phyloP scores from a whole-genome alignment of 2,329 filamentous ascomycete species.

The Tolypocladium endophyticum region DNA sequence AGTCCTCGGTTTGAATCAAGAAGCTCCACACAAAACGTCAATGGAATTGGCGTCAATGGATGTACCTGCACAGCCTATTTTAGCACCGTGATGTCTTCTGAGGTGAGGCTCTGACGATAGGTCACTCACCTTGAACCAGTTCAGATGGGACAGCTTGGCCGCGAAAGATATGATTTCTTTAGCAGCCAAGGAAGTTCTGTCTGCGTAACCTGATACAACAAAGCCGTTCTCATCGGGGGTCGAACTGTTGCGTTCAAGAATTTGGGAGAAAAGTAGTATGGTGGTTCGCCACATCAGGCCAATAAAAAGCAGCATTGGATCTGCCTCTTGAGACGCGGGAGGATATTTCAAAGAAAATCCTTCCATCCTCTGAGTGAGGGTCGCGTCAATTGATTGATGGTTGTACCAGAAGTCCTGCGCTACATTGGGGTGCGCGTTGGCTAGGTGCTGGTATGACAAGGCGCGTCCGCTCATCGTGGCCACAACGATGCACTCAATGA shows the following conservation, averaged over 20 bases:
- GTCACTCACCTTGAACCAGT: conserved; percentile 1
- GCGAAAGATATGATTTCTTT: not conserved
- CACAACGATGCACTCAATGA: conserved; percentile 20
- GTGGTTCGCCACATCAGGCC: not conserved
- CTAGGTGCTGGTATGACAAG: not conserved
- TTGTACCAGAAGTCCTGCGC: not conserved
- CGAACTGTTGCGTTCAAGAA: not conserved
- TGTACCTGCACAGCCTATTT: not conserved
- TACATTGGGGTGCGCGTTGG: not conserved
- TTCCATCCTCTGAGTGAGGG: not conserved
- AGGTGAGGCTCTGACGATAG: not conserved
- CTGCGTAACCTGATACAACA: not conserved
- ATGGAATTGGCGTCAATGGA: conserved; percentile 2
- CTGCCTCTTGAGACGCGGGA: not conserved
- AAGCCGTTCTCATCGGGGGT: not conserved
- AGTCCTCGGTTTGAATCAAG: not conserved
- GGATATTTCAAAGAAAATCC: not conserved
- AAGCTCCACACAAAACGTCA: conserved; percentile 2
- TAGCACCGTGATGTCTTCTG: not conserved
- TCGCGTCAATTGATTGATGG: not conserved
- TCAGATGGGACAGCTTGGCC: not conserved
- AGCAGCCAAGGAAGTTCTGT: not conserved
- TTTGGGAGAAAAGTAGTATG: not conserved
- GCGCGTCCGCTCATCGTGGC: conserved; percentile 12
- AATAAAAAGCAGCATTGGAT: not conserved